Evolutionary conservation across 2,329 filamentous ascomycete species (phyloP).

Genomic region (Colletotrichum tabaci): DNA sequence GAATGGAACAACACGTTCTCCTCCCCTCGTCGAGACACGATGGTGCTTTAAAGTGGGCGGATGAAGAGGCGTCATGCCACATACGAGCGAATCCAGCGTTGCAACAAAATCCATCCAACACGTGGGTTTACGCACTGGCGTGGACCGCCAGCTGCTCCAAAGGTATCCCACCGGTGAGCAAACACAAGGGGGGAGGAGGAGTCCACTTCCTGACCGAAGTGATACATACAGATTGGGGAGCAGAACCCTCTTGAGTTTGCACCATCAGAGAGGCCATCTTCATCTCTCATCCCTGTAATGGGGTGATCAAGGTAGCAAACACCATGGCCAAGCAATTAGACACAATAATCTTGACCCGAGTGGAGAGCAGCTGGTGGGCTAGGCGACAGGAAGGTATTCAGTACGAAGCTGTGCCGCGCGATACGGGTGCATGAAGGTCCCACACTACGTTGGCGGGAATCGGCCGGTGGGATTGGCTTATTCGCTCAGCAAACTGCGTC

Average conservation of each 20-base stretch:
- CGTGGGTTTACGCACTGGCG: background rate
- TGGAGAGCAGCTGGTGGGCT: background rate
- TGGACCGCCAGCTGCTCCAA: background rate
- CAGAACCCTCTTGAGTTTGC: background rate
- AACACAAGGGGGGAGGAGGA: background rate
- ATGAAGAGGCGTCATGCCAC: background rate
- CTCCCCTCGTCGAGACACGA: background rate
- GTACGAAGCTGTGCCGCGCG: background rate
- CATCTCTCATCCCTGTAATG: background rate
- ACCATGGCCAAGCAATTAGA: background rate
- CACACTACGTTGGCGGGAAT: background rate
- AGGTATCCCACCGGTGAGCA: background rate
- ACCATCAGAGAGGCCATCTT: background rate
- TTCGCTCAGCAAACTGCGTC: background rate
- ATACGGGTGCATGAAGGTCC: background rate
- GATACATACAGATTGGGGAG: background rate
- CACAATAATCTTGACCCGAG: background rate
- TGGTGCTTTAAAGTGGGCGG: background rate
- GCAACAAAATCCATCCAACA: too few relatives aligned
- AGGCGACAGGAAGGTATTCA: background rate
- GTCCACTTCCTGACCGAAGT: conserved; percentile 30
- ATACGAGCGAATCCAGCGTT: background rate
- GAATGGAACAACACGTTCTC: background rate
- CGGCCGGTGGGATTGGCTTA: background rate
- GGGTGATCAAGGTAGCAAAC: background rate